phyloP scores from a whole-genome alignment of 1,139 yeast species.

The Arxiozyma slooffiae region DNA sequence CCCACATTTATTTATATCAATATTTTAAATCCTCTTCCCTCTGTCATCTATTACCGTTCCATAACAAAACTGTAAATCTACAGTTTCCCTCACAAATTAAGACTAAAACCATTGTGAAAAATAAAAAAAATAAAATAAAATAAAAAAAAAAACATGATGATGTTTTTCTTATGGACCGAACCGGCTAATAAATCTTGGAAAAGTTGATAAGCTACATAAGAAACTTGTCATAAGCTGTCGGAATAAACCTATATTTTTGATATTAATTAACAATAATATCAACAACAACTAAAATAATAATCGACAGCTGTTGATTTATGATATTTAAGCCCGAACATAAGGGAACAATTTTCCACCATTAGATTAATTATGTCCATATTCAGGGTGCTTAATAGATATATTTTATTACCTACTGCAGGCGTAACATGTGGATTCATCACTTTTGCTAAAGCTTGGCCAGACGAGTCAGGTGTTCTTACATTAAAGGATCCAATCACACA shows the following conservation, averaged over 20 bases:
- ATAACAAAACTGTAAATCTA: too few species aligned
- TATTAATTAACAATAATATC: too few species aligned
- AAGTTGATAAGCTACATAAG: too few species aligned
- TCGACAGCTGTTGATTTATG: neutral
- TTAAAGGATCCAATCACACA: constrained; percentile 11
- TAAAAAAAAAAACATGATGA: neutral
- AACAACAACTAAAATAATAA: neutral
- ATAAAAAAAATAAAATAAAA: too few species aligned
- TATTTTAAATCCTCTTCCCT: too few species aligned
- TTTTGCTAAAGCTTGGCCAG: constrained; percentile 29
- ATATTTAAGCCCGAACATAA: too few species aligned
- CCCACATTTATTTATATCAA: too few species aligned
- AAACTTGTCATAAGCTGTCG: neutral
- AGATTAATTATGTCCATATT: constrained; percentile 2
- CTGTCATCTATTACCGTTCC: too few species aligned
- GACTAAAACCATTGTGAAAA: neutral
- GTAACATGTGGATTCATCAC: constrained; percentile 23
- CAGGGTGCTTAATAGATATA: constrained; percentile 10
- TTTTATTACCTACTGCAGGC: constrained; percentile 26
- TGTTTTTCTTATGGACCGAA: neutral
- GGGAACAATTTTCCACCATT: neutral
- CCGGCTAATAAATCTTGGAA: neutral
- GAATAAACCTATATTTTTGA: too few species aligned
- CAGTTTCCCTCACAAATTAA: neutral
- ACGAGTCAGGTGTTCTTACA: constrained; percentile 20